phyloP scores from a whole-genome alignment of 176 grass and related monocot genomes.

The Oryza brachyantha region DNA sequence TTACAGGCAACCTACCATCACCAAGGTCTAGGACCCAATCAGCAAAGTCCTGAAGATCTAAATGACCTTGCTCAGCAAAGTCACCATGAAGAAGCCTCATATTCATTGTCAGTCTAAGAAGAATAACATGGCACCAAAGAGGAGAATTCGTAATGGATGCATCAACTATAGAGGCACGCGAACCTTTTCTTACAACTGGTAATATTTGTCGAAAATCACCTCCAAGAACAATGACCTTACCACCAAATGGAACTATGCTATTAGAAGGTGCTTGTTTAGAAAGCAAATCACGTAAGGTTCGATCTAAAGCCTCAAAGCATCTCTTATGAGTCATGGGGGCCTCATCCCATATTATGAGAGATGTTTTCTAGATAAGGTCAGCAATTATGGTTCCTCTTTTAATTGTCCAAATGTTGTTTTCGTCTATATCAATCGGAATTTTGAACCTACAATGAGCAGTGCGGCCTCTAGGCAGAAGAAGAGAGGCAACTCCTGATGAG shows the following conservation, averaged over 20 bases:
- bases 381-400: background rate
- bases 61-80: accelerated
- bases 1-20: background rate
- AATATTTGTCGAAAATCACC: no score
- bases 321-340: no score
- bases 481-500: background rate
- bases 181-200: no score
- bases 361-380: no score
- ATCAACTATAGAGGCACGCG: background rate
- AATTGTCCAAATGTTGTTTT: background rate
- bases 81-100: background rate
- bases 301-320: no score
- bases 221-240: no score
- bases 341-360: no score
- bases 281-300: no score
- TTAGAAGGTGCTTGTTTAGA: no score
- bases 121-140: background rate
- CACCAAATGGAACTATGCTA: no score
- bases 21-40: background rate
- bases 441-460: conserved; percentile 7
- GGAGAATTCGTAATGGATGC: background rate
- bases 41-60: background rate
- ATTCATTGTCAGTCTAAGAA: background rate
- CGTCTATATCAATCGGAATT: background rate
- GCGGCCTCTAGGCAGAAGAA: background rate